These are phyloP conservation scores for Annona squamosa DNA, from an alignment of 164 flowering plant species.

Conservation along the genomic window DNA sequence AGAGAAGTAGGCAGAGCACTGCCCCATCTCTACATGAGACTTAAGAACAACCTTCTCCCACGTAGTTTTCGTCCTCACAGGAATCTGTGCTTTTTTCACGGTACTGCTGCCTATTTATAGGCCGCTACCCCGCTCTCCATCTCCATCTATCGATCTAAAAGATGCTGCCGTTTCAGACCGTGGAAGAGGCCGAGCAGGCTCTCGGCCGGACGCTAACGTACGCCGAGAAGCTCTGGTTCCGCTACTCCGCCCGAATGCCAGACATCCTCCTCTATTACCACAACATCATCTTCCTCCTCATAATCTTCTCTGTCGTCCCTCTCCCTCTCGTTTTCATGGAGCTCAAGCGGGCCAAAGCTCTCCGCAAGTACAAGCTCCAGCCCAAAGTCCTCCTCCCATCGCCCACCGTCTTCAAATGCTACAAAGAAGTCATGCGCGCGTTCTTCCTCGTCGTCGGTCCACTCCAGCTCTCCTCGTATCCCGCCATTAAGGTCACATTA, in stretches of 20 bases:
- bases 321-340: slow-evolving; percentile 50
- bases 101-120: neutral
- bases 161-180: slow-evolving; percentile 63
- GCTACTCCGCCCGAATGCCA: slow-evolving; percentile 54
- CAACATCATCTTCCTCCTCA: slow-evolving; percentile 59
- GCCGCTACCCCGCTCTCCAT: neutral
- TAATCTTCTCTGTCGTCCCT: slow-evolving; percentile 60
- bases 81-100: neutral
- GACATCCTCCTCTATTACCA: slow-evolving; percentile 72
- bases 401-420: slow-evolving; percentile 44
- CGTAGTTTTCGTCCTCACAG: neutral
- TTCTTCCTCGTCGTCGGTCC: slow-evolving; percentile 71
- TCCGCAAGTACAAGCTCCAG: slow-evolving; percentile 64
- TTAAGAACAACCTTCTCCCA: neutral
- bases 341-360: slow-evolving; percentile 20
- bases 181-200: slow-evolving; percentile 49
- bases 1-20: no score
- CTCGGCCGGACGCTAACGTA: slow-evolving; percentile 53
- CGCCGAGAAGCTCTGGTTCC: slow-evolving; percentile 73
- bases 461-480: slow-evolving; percentile 75
- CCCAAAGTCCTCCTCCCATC: slow-evolving; percentile 50
- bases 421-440: slow-evolving; percentile 55
- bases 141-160: neutral
- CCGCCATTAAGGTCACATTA: slow-evolving; percentile 28
- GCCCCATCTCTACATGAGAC: no score